Percentiles rank a stretch among this genome's conserved stretches.
Conservation (phyloP, 768 basidiomycete species). For the Boletus reticulatus region DNA sequence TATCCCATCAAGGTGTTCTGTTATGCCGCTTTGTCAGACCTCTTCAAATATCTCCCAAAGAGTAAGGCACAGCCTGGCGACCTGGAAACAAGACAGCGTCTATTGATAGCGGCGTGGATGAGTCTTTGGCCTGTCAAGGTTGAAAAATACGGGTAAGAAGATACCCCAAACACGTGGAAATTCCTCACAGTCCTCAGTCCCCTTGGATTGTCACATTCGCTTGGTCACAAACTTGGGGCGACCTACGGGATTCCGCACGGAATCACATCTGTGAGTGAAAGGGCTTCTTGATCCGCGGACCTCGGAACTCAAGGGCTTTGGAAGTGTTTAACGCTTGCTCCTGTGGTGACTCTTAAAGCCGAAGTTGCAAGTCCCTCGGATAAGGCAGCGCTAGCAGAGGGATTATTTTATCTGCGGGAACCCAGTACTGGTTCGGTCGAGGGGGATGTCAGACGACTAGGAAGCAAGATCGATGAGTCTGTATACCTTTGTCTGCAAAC, state of each 20-base stretch:
- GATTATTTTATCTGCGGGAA: constrained; percentile 56
- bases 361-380: constrained; percentile 57
- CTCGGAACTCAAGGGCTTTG: not conserved
- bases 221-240: constrained; percentile 74
- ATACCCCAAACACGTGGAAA: not conserved
- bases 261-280: constrained; percentile 65
- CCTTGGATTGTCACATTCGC: constrained; percentile 71
- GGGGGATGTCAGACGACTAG: constrained; percentile 57
- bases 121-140: constrained; percentile 66
- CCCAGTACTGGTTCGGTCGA: constrained; percentile 63
- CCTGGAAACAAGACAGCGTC: constrained; percentile 60
- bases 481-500: constrained; percentile 18
- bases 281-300: constrained; percentile 1
- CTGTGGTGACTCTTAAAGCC: constrained; percentile 59
- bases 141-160: constrained; percentile 51
- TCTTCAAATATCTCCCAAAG: constrained; percentile 70
- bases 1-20: constrained; percentile 62
- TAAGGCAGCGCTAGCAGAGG: constrained; percentile 55
- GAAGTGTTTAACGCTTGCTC: constrained; percentile 70
- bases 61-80: constrained; percentile 58
- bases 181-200: constrained; percentile 37
- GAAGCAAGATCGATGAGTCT: constrained; percentile 54
- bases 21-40: constrained; percentile 64
- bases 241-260: constrained; percentile 77
- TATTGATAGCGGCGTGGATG: constrained; percentile 80